phyloP scores from a whole-genome alignment of 1,284 basidiomycete species.

The Hortiboletus rubellus region DNA sequence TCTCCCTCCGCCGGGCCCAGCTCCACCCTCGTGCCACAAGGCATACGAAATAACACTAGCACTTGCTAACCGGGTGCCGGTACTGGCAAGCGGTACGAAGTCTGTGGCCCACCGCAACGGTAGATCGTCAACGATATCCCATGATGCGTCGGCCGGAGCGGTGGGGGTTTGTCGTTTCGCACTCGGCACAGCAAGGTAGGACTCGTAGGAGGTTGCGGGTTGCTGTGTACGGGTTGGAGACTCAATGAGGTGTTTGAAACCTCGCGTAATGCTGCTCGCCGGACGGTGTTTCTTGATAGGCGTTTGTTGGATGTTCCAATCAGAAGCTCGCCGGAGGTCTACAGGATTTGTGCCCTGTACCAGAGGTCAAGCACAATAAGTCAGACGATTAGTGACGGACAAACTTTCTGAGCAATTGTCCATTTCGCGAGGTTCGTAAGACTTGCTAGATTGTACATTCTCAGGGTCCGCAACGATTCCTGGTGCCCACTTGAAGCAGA shows the following conservation, averaged over 20 bases:
- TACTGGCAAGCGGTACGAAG: slow-evolving; percentile 67
- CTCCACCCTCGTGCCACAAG: slow-evolving; percentile 56
- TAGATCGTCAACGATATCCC: slow-evolving; percentile 76
- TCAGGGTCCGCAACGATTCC: slow-evolving; percentile 55
- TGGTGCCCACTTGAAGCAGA: slow-evolving; percentile 44
- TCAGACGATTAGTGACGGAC: slow-evolving; percentile 7
- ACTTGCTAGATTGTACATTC: slow-evolving; percentile 80
- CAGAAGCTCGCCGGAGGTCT: slow-evolving; percentile 53
- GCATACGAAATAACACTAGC: slow-evolving; percentile 64
- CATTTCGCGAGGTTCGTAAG: slow-evolving; percentile 72
- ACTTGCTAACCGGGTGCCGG: slow-evolving; percentile 62
- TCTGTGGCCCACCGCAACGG: slow-evolving; percentile 80
- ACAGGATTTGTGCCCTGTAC: slow-evolving; percentile 58
- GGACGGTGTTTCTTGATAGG: slow-evolving; percentile 55
- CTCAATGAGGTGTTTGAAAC: slow-evolving; percentile 58
- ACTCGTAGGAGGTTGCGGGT: slow-evolving; percentile 36
- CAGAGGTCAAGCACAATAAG: slow-evolving; percentile 11
- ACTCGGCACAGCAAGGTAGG: slow-evolving; percentile 31
- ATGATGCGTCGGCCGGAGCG: slow-evolving; percentile 50
- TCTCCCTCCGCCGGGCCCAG: slow-evolving; percentile 38
- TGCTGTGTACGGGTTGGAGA: slow-evolving; percentile 35
- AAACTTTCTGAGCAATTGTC: slow-evolving; percentile 64
- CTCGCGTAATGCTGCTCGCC: slow-evolving; percentile 58
- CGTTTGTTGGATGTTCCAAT: slow-evolving; percentile 52
- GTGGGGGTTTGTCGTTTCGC: slow-evolving; percentile 30